phyloP scores from a whole-genome alignment of 495 filamentous ascomycete species.

The Jackrogersella minutella region DNA sequence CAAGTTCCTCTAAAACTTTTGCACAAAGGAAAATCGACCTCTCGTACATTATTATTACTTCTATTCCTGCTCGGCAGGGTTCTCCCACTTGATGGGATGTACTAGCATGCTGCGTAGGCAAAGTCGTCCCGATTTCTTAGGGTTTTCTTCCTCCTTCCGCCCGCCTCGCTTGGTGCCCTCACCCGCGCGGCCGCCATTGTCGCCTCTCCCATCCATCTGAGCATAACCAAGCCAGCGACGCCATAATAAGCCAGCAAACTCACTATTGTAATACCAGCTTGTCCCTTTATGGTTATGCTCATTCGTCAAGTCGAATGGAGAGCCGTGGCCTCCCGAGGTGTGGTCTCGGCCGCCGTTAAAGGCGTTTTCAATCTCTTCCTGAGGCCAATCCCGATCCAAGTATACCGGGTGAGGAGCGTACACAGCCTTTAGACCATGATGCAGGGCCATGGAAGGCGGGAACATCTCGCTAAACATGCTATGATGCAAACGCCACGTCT shows the following conservation, averaged over 20 bases:
- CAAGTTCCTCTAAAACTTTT: constrained; percentile 28
- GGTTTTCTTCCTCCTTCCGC: constrained; percentile 69
- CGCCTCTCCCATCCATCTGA: constrained; percentile 66
- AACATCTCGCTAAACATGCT: constrained; percentile 97
- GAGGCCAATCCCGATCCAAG: constrained; percentile 82
- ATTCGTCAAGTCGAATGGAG: constrained; percentile 76
- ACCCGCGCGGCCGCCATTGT: constrained; percentile 73
- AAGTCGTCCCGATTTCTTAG: constrained; percentile 72
- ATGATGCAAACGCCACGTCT: constrained; percentile 78
- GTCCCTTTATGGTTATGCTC: constrained; percentile 91
- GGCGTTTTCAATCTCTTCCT: constrained; percentile 73
- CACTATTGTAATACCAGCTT: constrained; percentile 95
- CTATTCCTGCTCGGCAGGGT: constrained; percentile 49
- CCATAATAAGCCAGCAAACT: constrained; percentile 85
- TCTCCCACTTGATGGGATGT: constrained; percentile 85
- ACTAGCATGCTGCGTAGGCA: constrained; percentile 89
- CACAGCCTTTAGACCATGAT: constrained; percentile 94
- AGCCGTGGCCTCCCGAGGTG: constrained; percentile 69
- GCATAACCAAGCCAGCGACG: constrained; percentile 86
- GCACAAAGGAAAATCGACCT: constrained; percentile 30
- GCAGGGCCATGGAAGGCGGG: constrained; percentile 81
- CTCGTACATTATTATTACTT: constrained; percentile 34
- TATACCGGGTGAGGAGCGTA: constrained; percentile 92
- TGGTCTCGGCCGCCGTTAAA: constrained; percentile 89
- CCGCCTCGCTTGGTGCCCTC: constrained; percentile 65